Evolutionary conservation across 192 early-diverging fungal species (phyloP).

Genomic region (Phycomyces nitens): DNA sequence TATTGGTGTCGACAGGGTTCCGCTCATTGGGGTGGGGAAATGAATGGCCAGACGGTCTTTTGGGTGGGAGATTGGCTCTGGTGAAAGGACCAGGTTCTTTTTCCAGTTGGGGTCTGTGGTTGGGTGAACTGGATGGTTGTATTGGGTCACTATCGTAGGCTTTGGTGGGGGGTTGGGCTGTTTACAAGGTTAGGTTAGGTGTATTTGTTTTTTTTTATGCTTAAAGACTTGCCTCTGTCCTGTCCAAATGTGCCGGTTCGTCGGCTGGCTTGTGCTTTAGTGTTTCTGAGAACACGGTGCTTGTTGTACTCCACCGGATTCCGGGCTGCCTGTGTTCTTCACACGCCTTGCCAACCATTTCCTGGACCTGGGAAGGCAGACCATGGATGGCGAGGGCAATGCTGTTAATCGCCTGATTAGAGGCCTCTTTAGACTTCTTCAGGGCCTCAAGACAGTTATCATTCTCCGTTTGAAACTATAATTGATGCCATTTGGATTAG

Average conservation of each 20-base stretch:
- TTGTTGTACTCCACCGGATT: neutral
- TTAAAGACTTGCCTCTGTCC: neutral
- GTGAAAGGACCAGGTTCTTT: too few species aligned
- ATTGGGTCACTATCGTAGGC: too few species aligned
- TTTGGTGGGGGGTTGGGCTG: neutral
- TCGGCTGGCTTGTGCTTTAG: neutral
- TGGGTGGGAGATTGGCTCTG: too few species aligned
- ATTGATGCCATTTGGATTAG: neutral
- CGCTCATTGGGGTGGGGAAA: neutral
- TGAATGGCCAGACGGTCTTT: neutral
- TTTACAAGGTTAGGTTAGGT: neutral
- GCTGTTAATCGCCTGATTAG: neutral
- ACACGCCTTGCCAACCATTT: neutral
- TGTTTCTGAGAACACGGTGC: neutral
- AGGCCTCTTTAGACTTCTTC: neutral
- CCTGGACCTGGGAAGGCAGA: neutral
- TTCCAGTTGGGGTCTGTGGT: too few species aligned
- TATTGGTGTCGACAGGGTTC: neutral
- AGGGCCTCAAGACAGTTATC: neutral
- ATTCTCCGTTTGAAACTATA: neutral
- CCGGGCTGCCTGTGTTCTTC: neutral
- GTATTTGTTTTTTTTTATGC: neutral
- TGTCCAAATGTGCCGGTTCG: neutral
- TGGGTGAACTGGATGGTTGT: too few species aligned
- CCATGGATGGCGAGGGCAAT: neutral